These are phyloP conservation scores for Dictyophora rubrovolvata DNA, from an alignment of 768 basidiomycete genomes.

Conservation along the genomic window DNA sequence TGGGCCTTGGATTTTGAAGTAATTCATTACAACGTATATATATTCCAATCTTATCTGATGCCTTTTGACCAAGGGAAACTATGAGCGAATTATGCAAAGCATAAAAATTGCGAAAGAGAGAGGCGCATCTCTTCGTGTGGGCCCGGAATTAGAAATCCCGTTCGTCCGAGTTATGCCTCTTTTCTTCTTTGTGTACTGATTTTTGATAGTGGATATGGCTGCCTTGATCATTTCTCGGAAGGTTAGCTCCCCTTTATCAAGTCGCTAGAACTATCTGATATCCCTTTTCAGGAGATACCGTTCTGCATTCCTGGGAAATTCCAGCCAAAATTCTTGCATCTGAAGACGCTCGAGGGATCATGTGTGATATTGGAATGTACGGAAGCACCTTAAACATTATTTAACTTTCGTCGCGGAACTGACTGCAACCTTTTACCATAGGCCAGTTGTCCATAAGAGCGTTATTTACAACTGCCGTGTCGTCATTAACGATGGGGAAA, in stretches of 20 bases:
- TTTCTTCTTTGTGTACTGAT: not conserved
- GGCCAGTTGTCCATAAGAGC: constrained; percentile 97
- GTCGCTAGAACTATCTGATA: not conserved
- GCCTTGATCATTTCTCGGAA: constrained; percentile 95
- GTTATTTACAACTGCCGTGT: constrained; percentile 96
- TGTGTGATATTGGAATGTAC: constrained; percentile 96
- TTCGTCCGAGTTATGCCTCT: constrained; percentile 27
- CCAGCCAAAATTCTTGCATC: constrained; percentile 81
- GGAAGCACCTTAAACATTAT: constrained; percentile 23
- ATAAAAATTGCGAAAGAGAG: constrained; percentile 80
- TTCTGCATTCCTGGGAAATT: constrained; percentile 96
- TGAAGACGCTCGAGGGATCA: constrained; percentile 70
- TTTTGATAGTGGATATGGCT: constrained; percentile 77
- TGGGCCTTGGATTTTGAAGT: constrained; percentile 96
- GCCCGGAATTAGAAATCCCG: constrained; percentile 96
- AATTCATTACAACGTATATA: constrained; percentile 12
- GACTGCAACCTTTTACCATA: constrained; percentile 20
- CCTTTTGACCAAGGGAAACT: constrained; percentile 64
- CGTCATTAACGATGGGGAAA: constrained; percentile 75
- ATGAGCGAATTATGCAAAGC: constrained; percentile 80
- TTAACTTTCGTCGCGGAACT: not conserved
- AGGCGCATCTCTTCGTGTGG: constrained; percentile 86
- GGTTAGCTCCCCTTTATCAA: constrained; percentile 41
- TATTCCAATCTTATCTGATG: not conserved
- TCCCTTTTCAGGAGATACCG: constrained; percentile 68